Evolutionary conservation across 257 asterid species (phyloP), one percentile per base, ranked within the genome.

Genomic region (Echites panduratus): DNA sequence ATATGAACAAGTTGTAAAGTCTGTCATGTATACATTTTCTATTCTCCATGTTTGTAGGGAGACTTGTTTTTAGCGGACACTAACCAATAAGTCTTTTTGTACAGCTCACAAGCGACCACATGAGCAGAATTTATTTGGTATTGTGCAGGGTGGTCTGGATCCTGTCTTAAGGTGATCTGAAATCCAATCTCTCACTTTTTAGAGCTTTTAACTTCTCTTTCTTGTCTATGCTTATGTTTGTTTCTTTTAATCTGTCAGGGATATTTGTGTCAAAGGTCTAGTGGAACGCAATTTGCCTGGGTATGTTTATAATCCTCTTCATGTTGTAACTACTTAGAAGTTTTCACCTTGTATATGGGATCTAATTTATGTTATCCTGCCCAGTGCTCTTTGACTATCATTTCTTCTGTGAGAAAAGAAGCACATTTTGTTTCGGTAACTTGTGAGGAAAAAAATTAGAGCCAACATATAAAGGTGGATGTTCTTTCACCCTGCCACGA

Each of bases 81-180:
- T 70, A 63, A 70, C 45, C n/a, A n/a, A n/a, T n/a, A 32, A 17
- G 24, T 52, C 78, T 80, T 79, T 70, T 43, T 71, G 75, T 80
- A 63, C 94, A 94, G 98, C 98, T 77, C 99, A 94, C 86, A 81
- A 83, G 95, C 86, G 96, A 84, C 95, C 97, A 29, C 82, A 85
- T 70, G 99, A 89, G 13, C 99, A 94, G 85, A 94, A 94, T 79
- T 83, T 94, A 76, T 94, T 94, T 79, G 99, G 98, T 85, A 94
- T 94, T 76, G 99, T 94, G 77, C 99, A 94, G 84, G 99, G 99
- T 77, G 99, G 99, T 71, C 83, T 94, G 75, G 98, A 94, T 90
- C 99, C 99, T 40, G 92, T 87, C 41, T 80, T 94, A 82, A 89
- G 99, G 99, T 94, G 72, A 74, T 64, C 59, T 71, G 26, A 70